phyloP scores from a whole-genome alignment of 2,329 filamentous ascomycete genomes.

The Trichoderma sp. region DNA sequence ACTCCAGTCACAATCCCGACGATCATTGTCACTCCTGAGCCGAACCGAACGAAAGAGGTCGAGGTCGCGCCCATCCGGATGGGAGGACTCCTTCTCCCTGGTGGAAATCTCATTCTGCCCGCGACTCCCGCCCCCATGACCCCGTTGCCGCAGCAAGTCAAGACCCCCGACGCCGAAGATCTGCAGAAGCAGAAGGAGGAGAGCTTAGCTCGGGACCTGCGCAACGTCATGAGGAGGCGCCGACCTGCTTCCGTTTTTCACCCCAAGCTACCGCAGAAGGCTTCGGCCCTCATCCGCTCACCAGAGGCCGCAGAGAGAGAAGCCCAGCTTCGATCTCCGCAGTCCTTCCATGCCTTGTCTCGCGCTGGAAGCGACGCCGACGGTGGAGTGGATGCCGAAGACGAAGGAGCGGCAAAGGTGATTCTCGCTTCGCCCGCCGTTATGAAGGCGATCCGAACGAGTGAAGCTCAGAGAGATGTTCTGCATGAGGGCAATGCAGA shows the following conservation, averaged over 20 bases:
- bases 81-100: constrained; percentile 28
- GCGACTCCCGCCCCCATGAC: constrained; percentile 21
- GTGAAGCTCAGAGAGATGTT: constrained; percentile 13
- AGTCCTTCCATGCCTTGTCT: constrained; percentile 8
- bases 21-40: constrained; percentile 18
- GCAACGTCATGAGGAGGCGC: constrained; percentile 26
- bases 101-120: constrained; percentile 26
- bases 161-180: constrained; percentile 21
- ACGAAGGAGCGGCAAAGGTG: constrained; percentile 6
- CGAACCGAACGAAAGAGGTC: constrained; percentile 12
- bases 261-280: constrained; percentile 21
- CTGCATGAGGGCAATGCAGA: constrained; percentile 23
- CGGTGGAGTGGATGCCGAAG: constrained; percentile 9
- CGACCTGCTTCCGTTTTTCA: constrained; percentile 27
- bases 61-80: constrained; percentile 26
- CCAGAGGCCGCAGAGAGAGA: constrained; percentile 27
- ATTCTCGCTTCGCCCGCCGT: constrained; percentile 25
- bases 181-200: constrained; percentile 26
- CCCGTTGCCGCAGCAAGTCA: constrained; percentile 19
- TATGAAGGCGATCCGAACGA: constrained; percentile 24
- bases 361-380: constrained; percentile 5
- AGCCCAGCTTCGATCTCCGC: constrained; percentile 17
- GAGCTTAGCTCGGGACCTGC: constrained; percentile 24
- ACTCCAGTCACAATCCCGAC: constrained; percentile 15
- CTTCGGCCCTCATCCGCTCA: constrained; percentile 26